Percentiles rank a stretch among this genome's conserved stretches.
These are phyloP conservation scores for Pichia rugopelliculosa DNA, from an alignment of 805 yeast genomes.

Conservation along the genomic window DNA sequence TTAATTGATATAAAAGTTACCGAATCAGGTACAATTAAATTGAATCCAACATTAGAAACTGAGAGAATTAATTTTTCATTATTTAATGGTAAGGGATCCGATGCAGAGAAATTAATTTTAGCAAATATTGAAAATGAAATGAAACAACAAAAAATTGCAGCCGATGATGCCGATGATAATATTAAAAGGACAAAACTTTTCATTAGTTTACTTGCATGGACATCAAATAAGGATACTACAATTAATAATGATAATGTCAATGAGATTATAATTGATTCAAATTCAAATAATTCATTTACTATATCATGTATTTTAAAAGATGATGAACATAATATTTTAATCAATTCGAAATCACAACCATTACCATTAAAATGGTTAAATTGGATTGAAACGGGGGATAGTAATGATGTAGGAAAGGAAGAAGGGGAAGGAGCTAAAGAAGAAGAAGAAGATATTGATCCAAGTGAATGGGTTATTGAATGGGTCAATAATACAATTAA, in stretches of 20 bases:
- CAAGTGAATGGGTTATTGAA: slow-evolving; percentile 73
- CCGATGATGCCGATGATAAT: background rate
- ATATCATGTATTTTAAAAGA: slow-evolving; percentile 76
- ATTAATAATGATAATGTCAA: slow-evolving; percentile 13
- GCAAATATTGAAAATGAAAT: slow-evolving; percentile 82
- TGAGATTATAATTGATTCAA: slow-evolving; percentile 37
- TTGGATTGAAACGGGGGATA: slow-evolving; percentile 70
- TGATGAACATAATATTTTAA: slow-evolving; percentile 64
- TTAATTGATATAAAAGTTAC: slow-evolving; percentile 56
- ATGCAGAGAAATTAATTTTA: slow-evolving; percentile 80
- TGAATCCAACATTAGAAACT: slow-evolving; percentile 11
- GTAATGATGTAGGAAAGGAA: slow-evolving; percentile 22
- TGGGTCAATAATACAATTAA: slow-evolving; percentile 78
- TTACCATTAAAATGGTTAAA: slow-evolving; percentile 85
- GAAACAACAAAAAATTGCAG: slow-evolving; percentile 31
- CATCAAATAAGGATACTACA: slow-evolving; percentile 18
- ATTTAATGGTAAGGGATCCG: slow-evolving; percentile 68
- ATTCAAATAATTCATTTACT: slow-evolving; percentile 51
- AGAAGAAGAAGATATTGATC: slow-evolving; percentile 36
- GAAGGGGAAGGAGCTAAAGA: slow-evolving; percentile 19
- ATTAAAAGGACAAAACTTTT: slow-evolving; percentile 23
- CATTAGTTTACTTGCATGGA: slow-evolving; percentile 28
- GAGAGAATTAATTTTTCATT: slow-evolving; percentile 46
- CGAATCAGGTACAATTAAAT: slow-evolving; percentile 36
- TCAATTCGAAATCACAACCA: slow-evolving; percentile 77